Evolutionary conservation across 495 filamentous ascomycete species (phyloP), one percentile per base, ranked within the genome.

Genomic region (Saxophila tyrrhenica): DNA sequence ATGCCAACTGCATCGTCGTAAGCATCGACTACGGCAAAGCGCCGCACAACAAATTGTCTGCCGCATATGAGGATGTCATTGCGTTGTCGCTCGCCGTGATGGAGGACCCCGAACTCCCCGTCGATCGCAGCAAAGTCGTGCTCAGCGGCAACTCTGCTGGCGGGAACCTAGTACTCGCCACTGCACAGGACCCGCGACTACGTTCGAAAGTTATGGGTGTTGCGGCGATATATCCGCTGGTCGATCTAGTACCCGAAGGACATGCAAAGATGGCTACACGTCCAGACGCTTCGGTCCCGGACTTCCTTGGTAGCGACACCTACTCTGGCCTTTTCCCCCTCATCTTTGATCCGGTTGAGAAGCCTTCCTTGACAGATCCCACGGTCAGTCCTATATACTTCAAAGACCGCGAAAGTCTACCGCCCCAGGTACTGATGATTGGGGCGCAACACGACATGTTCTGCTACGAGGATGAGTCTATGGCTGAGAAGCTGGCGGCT

Each of bases 21-120:
- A 44, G 41, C 41, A 44, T 44, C 19, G 41, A 44, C 41, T 44
- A 44, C 41, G n/a, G 41, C 41, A 44, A 44, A 44, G 41, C 41
- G 41, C 41, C 41, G 7, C 41, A 44, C 7, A 44, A 44, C 41
- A 44, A 44, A 17, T 44, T 44, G 7, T n/a, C 41, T 17, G 41
- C 41, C 19, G 41, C 41, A 8, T 44, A 44, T n/a, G 41, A 44
- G 17, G 41, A 44, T 44, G 41, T 44, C 41, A 17, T 44, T 21
- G 41, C 41, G 41, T n/a, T 8, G 17, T 44, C 41, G 41, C 41
- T 44, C n/a, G 41, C 41, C 19, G 41, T 44, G 5, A 44, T 44
- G 3, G 41, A 44, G 7, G 41, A 44, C 41, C 41, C 7, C 7
- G 41, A 44, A 5, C 41, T 44, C 19, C 41, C 41, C 3, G 7